phyloP scores from a whole-genome alignment of 371 early-diverging fungal genomes.

The Mortierella sp. region DNA sequence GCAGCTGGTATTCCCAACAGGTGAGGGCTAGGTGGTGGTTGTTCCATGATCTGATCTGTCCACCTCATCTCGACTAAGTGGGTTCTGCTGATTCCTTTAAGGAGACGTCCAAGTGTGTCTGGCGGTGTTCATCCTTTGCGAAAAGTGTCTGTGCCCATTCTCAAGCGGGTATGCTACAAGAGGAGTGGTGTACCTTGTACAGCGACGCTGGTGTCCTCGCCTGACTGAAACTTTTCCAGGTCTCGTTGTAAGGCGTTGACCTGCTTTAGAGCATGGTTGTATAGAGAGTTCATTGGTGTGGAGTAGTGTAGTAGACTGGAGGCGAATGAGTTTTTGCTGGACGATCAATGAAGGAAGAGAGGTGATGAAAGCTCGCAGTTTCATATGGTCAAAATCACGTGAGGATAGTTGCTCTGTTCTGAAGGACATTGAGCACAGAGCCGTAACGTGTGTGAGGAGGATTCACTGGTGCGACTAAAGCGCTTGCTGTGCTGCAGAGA shows the following conservation, averaged over 20 bases:
- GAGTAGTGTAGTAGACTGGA: neutral
- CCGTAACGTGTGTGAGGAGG: too few species aligned
- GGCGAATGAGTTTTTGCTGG: neutral
- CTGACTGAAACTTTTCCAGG: slow-evolving; percentile 66
- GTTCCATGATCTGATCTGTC: neutral
- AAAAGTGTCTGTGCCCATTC: neutral
- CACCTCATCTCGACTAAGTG: neutral
- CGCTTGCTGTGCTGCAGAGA: too few species aligned
- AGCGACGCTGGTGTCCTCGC: slow-evolving; percentile 68
- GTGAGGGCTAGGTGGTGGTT: neutral
- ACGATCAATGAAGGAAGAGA: neutral
- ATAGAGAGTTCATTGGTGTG: slow-evolving; percentile 65
- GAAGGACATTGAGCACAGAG: neutral
- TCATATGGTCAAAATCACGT: neutral
- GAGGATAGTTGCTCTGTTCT: neutral
- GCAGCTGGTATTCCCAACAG: neutral
- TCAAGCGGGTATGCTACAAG: neutral
- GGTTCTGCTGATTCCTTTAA: neutral
- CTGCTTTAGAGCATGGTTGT: slow-evolving; percentile 72
- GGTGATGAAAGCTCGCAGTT: neutral
- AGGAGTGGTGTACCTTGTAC: slow-evolving; percentile 62
- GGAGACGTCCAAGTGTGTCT: too few species aligned
- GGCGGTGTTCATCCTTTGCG: neutral
- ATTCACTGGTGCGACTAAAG: too few species aligned
- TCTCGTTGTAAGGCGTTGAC: slow-evolving; percentile 65